These are phyloP conservation scores for Oenanthe javanica DNA, from an alignment of 140 eudicot genomes.

Conservation along the genomic window DNA sequence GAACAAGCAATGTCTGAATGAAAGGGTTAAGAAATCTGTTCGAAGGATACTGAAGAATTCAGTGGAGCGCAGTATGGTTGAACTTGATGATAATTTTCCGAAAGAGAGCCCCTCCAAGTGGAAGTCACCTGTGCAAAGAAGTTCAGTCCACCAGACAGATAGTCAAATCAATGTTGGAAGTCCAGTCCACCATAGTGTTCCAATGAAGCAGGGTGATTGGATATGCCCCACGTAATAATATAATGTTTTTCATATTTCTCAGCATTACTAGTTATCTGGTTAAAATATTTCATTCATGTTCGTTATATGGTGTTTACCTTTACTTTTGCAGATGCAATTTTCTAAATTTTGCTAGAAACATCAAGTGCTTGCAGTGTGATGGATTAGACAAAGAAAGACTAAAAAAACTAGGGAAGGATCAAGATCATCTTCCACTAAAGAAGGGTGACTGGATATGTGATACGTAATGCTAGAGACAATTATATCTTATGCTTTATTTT, in stretches of 20 bases:
- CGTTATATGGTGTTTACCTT: background rate
- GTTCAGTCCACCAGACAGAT: constrained; percentile 24
- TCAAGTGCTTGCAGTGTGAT: constrained; percentile 46
- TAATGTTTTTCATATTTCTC: background rate
- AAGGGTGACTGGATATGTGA: constrained; percentile 80
- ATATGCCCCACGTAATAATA: constrained; percentile 53
- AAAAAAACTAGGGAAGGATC: constrained; percentile 24
- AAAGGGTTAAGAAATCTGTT: constrained; percentile 46
- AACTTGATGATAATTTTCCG: constrained; percentile 12
- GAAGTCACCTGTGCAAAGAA: constrained; percentile 18
- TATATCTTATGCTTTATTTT: background rate
- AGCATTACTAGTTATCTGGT: background rate
- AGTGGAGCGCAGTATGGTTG: constrained; percentile 33
- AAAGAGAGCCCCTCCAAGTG: constrained; percentile 13
- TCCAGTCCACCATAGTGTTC: constrained; percentile 1
- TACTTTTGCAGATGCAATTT: constrained; percentile 45
- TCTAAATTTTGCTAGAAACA: constrained; percentile 42
- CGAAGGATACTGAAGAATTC: constrained; percentile 52
- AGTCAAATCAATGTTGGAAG: constrained; percentile 5
- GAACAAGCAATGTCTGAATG: constrained; percentile 32
- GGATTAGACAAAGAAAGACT: constrained; percentile 28
- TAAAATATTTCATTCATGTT: background rate
- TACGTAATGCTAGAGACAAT: constrained; percentile 27
- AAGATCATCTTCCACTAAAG: constrained; percentile 42
- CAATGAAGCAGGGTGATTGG: constrained; percentile 45